A percentile compares a stretch with the other conserved stretches of the same genome.
These are phyloP conservation scores for Xylaria hypoxylon DNA, from an alignment of 2,329 filamentous ascomycete genomes.

Conservation along the genomic window DNA sequence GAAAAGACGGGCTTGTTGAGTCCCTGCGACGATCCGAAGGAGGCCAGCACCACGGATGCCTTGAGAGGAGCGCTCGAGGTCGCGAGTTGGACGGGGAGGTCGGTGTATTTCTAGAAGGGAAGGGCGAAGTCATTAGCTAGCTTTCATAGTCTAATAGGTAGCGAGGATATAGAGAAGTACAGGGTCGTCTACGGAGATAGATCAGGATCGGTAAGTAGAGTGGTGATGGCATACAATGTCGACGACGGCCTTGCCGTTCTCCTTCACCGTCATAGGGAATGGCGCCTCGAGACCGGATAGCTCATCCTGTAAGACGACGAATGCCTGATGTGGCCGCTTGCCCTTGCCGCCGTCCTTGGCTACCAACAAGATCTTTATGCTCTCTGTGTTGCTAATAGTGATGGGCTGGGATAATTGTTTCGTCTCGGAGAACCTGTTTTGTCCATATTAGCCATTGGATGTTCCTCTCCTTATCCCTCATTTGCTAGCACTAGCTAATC, in stretches of 20 bases:
- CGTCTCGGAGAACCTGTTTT: conserved; percentile 67
- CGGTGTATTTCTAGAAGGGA: conserved; percentile 78
- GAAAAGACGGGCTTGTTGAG: conserved; percentile 79
- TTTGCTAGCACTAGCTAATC: not conserved
- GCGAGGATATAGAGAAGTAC: not conserved
- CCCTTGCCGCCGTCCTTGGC: conserved; percentile 80
- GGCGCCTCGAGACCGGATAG: conserved; percentile 84
- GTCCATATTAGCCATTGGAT: conserved; percentile 7
- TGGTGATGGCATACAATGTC: conserved; percentile 76
- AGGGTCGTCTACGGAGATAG: not conserved
- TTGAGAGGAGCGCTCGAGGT: conserved; percentile 73
- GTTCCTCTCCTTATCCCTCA: too few relatives aligned
- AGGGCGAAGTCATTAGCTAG: conserved; percentile 1
- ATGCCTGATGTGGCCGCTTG: conserved; percentile 93
- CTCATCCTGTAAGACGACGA: conserved; percentile 82
- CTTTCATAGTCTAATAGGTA: not conserved
- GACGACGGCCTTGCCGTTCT: conserved; percentile 85
- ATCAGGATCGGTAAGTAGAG: conserved; percentile 17
- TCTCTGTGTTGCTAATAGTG: conserved; percentile 74
- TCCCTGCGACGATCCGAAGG: conserved; percentile 80
- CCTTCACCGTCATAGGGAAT: conserved; percentile 85
- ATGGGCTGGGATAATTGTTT: conserved; percentile 73
- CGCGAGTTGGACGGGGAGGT: conserved; percentile 87
- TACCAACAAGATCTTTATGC: conserved; percentile 84
- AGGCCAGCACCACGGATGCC: conserved; percentile 86